Evolutionary conservation across 495 filamentous ascomycete species (phyloP).

Genomic region (Sabuloglossum arenarium): DNA sequence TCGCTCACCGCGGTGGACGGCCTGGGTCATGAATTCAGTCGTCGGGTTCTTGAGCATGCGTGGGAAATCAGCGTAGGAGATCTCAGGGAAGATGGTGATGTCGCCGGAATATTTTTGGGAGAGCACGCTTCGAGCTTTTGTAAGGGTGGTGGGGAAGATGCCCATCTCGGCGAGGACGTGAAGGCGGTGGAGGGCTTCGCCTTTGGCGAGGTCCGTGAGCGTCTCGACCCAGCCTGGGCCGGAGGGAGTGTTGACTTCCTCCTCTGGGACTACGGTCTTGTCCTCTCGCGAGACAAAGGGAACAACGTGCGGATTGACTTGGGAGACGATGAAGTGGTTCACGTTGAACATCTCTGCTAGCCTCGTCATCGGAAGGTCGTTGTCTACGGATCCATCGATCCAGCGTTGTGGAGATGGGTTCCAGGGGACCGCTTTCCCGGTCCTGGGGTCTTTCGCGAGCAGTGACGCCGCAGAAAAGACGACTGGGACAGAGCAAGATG

Average conservation of each 20-base stretch:
- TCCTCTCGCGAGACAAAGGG: conserved; percentile 67
- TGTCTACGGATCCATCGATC: conserved; percentile 89
- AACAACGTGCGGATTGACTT: conserved; percentile 86
- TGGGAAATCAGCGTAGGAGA: conserved; percentile 42
- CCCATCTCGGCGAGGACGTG: conserved; percentile 64
- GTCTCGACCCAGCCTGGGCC: conserved; percentile 38
- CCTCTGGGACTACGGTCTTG: conserved; percentile 21
- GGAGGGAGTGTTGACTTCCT: conserved; percentile 2
- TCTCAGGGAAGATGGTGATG: conserved; percentile 78
- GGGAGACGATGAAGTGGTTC: conserved; percentile 94
- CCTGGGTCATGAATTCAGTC: conserved; percentile 63
- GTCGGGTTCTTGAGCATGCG: conserved; percentile 73
- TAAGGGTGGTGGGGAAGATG: conserved; percentile 59
- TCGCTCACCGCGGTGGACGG: conserved; percentile 54
- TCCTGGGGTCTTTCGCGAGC: conserved; percentile 68
- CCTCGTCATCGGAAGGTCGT: conserved; percentile 80
- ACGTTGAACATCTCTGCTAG: conserved; percentile 94
- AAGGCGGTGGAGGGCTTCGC: conserved; percentile 63
- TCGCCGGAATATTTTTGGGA: conserved; percentile 89
- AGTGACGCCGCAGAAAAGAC: conserved; percentile 57
- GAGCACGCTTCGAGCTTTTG: conserved; percentile 59
- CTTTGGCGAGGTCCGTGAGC: conserved; percentile 55
- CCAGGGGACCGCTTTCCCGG: conserved; percentile 61
- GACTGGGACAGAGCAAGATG: conserved; percentile 85
- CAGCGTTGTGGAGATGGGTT: conserved; percentile 62